phyloP scores from a whole-genome alignment of 108 stramenopile genomes.

The Nitzschia palea region DNA sequence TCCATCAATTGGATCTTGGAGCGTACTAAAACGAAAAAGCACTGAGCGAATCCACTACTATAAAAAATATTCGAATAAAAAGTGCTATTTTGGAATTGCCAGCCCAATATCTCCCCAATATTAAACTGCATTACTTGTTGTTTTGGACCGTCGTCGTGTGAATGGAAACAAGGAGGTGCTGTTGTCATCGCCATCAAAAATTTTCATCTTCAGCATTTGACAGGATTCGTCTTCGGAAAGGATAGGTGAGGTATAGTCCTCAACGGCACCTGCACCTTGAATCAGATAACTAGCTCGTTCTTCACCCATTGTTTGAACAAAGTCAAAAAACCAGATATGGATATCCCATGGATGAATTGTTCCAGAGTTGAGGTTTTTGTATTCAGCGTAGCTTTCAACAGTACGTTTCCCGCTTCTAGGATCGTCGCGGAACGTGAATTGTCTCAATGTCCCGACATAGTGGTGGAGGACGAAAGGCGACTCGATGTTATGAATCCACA shows the following conservation, averaged over 20 bases:
- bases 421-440: conserved; percentile 30
- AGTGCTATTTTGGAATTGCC: too few relatives aligned
- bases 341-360: background rate
- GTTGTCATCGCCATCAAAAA: too few relatives aligned
- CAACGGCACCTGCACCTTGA: conserved; percentile 7
- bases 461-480: conserved; percentile 25
- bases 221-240: conserved; percentile 4
- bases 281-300: background rate
- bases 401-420: conserved; percentile 25
- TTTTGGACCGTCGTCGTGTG: too few relatives aligned
- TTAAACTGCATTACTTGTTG: too few relatives aligned
- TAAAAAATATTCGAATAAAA: too few relatives aligned
- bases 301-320: conserved; percentile 15
- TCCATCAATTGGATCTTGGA: conserved; percentile 52
- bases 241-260: background rate
- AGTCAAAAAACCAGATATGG: conserved; percentile 8
- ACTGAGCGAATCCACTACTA: too few relatives aligned
- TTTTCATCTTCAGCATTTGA: background rate
- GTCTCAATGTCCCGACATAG: conserved; percentile 27
- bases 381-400: background rate
- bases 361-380: background rate
- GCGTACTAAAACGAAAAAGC: conserved; percentile 8
- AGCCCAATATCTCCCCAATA: too few relatives aligned
- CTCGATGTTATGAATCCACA: conserved; percentile 13
- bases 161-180: too few relatives aligned